Percentiles rank a stretch among this genome's conserved stretches.
phyloP scores from a whole-genome alignment of 805 yeast genomes.

The Jamesozyma gamospora region DNA sequence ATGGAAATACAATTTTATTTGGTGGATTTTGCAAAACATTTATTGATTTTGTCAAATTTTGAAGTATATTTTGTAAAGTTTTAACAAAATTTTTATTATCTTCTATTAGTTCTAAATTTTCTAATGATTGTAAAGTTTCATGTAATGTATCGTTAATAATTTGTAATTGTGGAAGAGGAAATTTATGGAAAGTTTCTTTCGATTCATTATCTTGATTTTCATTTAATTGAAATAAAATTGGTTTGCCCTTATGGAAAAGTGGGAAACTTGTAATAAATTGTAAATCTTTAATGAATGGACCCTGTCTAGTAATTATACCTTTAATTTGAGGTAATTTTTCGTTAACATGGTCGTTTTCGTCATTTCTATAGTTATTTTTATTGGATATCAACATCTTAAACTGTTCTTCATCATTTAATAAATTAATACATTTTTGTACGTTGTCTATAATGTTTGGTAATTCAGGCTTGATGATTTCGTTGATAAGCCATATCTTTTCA shows the following conservation, averaged over 20 bases:
- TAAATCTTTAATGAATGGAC: conserved; percentile 42
- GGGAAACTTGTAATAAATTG: conserved; percentile 32
- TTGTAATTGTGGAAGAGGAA: conserved; percentile 35
- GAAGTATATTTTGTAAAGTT: conserved; percentile 14
- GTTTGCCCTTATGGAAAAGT: conserved; percentile 34
- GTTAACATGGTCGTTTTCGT: background rate
- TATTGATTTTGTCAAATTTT: conserved; percentile 16
- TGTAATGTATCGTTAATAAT: conserved; percentile 23
- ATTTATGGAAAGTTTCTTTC: conserved; percentile 6
- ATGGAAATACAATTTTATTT: conserved; percentile 48
- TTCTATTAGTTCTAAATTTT: conserved; percentile 36
- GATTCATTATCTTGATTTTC: conserved; percentile 4
- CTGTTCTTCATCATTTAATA: conserved; percentile 31
- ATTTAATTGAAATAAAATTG: conserved; percentile 31
- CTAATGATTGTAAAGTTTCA: conserved; percentile 24
- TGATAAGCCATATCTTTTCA: conserved; percentile 39
- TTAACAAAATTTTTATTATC: conserved; percentile 25
- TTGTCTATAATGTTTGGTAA: conserved; percentile 39
- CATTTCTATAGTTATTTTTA: conserved; percentile 3
- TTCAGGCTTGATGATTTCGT: conserved; percentile 38
- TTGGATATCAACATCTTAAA: conserved; percentile 45
- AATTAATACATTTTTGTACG: conserved; percentile 32
- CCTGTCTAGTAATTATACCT: conserved; percentile 50
- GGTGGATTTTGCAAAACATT: conserved; percentile 40
- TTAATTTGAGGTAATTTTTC: conserved; percentile 30